Percentiles rank a stretch among this genome's conserved stretches.
Conservation (phyloP, 805 yeast genomes). For the Candida peoriensis region DNA sequence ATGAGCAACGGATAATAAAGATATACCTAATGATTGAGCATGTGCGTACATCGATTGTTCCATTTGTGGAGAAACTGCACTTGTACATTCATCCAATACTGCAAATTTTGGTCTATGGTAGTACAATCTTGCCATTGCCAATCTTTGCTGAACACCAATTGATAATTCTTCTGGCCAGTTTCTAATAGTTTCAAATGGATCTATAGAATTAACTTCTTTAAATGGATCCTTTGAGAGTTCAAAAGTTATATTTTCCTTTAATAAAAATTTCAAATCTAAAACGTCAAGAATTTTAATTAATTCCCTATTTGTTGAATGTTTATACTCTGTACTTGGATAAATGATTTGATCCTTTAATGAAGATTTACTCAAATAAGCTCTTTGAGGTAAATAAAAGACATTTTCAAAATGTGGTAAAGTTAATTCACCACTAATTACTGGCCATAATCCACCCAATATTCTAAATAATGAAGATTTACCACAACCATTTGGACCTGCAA, state of each 20-base stretch:
- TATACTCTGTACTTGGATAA: conserved; percentile 74
- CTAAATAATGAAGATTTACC: conserved; percentile 93
- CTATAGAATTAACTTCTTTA: conserved; percentile 29
- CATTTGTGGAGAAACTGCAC: conserved; percentile 87
- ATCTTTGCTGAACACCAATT: conserved; percentile 87
- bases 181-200: conserved; percentile 58
- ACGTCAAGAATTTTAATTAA: conserved; percentile 49
- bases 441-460: conserved; percentile 92
- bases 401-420: conserved; percentile 60
- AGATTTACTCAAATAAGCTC: conserved; percentile 68
- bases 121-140: conserved; percentile 89
- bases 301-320: conserved; percentile 37
- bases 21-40: conserved; percentile 74
- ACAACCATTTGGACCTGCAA: conserved; percentile 95
- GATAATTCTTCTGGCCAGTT: conserved; percentile 90
- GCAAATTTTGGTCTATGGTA: conserved; percentile 93
- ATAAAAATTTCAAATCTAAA: conserved; percentile 55
- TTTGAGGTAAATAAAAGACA: conserved; percentile 86
- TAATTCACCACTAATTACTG: conserved; percentile 53
- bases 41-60: conserved; percentile 84
- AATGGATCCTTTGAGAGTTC: conserved; percentile 25
- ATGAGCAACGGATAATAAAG: conserved; percentile 87
- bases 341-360: conserved; percentile 83
- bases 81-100: conserved; percentile 92
- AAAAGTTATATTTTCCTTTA: conserved; percentile 39